phyloP scores from a whole-genome alignment of 1,284 basidiomycete species.

The Melampsora americana region DNA sequence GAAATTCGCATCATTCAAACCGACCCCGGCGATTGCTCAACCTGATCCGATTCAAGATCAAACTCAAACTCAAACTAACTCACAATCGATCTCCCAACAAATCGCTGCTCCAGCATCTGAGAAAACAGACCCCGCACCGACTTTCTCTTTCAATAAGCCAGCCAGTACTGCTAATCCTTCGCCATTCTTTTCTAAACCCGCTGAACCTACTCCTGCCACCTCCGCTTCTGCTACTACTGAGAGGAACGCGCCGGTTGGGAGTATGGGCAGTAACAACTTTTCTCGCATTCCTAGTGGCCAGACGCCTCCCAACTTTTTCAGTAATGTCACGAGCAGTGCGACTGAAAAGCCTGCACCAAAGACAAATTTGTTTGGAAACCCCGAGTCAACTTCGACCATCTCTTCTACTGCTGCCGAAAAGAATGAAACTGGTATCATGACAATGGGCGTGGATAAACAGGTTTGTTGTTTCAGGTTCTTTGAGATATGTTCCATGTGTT shows the following conservation, averaged over 20 bases:
- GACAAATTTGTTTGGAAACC: not conserved
- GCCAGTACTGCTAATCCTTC: not conserved
- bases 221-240: not conserved
- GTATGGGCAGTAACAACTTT: not conserved
- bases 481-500: too few species aligned
- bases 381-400: not conserved
- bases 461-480: too few species aligned
- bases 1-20: slow-evolving; percentile 2
- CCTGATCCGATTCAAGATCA: not conserved
- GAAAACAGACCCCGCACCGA: not conserved
- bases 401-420: not conserved
- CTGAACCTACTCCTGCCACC: not conserved
- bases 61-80: slow-evolving; percentile 4
- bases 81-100: not conserved
- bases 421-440: not conserved
- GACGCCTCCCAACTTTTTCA: slow-evolving; percentile 27
- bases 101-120: not conserved
- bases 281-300: slow-evolving; percentile 19
- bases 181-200: not conserved
- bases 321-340: not conserved
- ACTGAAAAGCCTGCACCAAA: not conserved
- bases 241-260: not conserved
- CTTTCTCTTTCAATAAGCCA: not conserved
- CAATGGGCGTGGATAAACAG: not conserved
- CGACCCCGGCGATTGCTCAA: not conserved